These are phyloP conservation scores for Xylariales sp. DNA, from an alignment of 2,329 filamentous ascomycete species.

Conservation along the genomic window DNA sequence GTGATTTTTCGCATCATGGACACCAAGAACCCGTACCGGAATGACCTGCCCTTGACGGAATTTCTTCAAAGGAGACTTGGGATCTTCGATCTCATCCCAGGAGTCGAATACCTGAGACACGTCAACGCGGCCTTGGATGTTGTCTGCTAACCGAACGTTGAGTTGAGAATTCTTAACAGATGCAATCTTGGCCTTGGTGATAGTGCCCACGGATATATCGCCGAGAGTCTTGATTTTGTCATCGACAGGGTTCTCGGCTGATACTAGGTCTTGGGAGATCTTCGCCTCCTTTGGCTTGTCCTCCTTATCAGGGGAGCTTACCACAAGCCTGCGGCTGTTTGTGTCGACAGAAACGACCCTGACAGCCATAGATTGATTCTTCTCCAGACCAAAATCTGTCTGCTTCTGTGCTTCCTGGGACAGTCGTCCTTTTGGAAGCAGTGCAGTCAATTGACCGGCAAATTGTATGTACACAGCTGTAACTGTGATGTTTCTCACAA, in stretches of 20 bases:
- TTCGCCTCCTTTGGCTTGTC: slow-evolving; percentile 31
- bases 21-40: slow-evolving; percentile 72
- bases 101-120: slow-evolving; percentile 84
- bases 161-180: slow-evolving; percentile 88
- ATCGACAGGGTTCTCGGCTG: slow-evolving; percentile 54
- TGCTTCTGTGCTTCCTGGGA: slow-evolving; percentile 63
- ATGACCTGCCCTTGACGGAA: slow-evolving; percentile 71
- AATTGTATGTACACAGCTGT: slow-evolving; percentile 89
- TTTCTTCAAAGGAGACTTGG: slow-evolving; percentile 71
- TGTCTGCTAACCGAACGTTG: slow-evolving; percentile 84
- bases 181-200: slow-evolving; percentile 73
- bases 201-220: slow-evolving; percentile 68
- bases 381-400: slow-evolving; percentile 74
- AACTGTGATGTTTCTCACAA: slow-evolving; percentile 77
- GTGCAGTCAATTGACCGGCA: slow-evolving; percentile 67
- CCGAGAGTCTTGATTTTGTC: slow-evolving; percentile 57
- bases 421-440: slow-evolving; percentile 77
- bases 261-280: slow-evolving; percentile 25
- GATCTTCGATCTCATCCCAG: slow-evolving; percentile 81
- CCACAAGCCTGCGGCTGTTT: slow-evolving; percentile 63
- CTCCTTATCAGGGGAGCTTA: slow-evolving; percentile 42
- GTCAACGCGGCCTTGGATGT: slow-evolving; percentile 88
- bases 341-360: slow-evolving; percentile 70
- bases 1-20: slow-evolving; percentile 87
- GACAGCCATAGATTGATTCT: slow-evolving; percentile 69